Conservation (phyloP, 1,284 basidiomycete genomes). For the Trametes pubescens region DNA sequence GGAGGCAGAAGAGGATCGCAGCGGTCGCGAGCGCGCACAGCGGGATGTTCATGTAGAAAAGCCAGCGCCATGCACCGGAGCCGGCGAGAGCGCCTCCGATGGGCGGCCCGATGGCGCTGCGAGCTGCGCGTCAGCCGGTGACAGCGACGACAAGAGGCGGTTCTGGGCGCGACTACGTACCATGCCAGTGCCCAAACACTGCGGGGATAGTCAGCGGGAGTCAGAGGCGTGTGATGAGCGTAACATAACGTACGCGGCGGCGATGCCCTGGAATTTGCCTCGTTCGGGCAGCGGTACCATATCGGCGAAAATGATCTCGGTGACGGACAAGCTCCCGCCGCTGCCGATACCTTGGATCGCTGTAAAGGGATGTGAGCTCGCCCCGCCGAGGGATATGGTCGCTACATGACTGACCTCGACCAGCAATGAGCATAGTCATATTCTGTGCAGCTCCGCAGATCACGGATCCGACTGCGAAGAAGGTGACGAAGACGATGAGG, state of each 20-base stretch:
- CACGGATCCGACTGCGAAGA: slow-evolving; percentile 49
- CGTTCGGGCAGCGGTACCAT: slow-evolving; percentile 40
- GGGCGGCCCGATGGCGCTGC: slow-evolving; percentile 27
- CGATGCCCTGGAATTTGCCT: slow-evolving; percentile 31
- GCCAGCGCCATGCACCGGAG: slow-evolving; percentile 33
- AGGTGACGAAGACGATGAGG: slow-evolving; percentile 41
- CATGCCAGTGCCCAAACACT: slow-evolving; percentile 34
- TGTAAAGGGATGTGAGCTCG: slow-evolving; percentile 13
- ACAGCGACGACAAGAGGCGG: background rate
- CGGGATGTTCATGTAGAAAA: slow-evolving; percentile 33
- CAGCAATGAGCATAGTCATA: slow-evolving; percentile 48
- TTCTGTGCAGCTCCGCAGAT: slow-evolving; percentile 46
- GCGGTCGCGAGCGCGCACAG: slow-evolving; percentile 30
- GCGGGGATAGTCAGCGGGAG: background rate
- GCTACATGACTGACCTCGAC: slow-evolving; percentile 20
- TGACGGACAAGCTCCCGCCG: slow-evolving; percentile 52
- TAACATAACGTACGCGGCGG: slow-evolving; percentile 25
- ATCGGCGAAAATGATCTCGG: slow-evolving; percentile 53
- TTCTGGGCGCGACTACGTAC: slow-evolving; percentile 13
- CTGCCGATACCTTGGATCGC: slow-evolving; percentile 57
- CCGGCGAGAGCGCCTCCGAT: slow-evolving; percentile 33
- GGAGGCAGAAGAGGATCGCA: slow-evolving; percentile 30
- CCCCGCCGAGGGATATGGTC: background rate
- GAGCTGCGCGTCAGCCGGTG: background rate
- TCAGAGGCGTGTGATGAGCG: too few relatives aligned